These are phyloP conservation scores for Candida smagusa DNA, from an alignment of 1,139 yeast genomes.

Conservation along the genomic window DNA sequence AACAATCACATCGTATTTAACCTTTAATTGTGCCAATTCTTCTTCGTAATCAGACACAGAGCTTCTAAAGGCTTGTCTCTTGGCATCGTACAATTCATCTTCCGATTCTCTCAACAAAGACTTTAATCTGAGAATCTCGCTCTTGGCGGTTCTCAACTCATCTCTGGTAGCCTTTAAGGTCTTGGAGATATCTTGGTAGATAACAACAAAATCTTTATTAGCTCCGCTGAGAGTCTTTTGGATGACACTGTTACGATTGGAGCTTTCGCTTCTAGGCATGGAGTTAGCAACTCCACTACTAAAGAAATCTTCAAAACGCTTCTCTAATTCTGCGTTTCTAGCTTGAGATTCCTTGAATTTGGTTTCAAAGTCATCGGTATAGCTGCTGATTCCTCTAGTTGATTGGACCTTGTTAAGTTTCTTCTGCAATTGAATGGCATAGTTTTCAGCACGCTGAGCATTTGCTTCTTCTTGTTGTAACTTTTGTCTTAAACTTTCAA, in stretches of 20 bases:
- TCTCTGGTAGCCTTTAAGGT: constrained; percentile 49
- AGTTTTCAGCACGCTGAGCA: constrained; percentile 43
- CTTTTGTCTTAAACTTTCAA: constrained; percentile 32
- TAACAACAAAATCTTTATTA: constrained; percentile 47
- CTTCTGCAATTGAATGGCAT: constrained; percentile 46
- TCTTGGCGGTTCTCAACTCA: constrained; percentile 47
- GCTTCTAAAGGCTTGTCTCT: constrained; percentile 31
- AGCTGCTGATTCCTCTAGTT: constrained; percentile 35
- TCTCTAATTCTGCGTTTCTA: constrained; percentile 34
- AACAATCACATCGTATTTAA: constrained; percentile 51
- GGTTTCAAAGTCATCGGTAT: constrained; percentile 32
- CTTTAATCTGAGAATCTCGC: constrained; percentile 52
- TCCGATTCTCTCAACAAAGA: constrained; percentile 46
- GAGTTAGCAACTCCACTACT: constrained; percentile 11
- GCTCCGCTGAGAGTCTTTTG: constrained; percentile 25
- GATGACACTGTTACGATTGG: constrained; percentile 34
- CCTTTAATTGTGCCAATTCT: constrained; percentile 40
- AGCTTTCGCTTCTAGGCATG: constrained; percentile 33
- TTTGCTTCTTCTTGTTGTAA: constrained; percentile 43
- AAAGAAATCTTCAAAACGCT: constrained; percentile 25
- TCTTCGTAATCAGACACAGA: constrained; percentile 41
- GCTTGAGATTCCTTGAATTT: constrained; percentile 37
- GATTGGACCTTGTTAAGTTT: constrained; percentile 43
- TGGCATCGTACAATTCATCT: constrained; percentile 43
- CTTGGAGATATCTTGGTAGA: constrained; percentile 55